phyloP scores from a whole-genome alignment of 1,139 yeast species.

The Suhomyces taliae region DNA sequence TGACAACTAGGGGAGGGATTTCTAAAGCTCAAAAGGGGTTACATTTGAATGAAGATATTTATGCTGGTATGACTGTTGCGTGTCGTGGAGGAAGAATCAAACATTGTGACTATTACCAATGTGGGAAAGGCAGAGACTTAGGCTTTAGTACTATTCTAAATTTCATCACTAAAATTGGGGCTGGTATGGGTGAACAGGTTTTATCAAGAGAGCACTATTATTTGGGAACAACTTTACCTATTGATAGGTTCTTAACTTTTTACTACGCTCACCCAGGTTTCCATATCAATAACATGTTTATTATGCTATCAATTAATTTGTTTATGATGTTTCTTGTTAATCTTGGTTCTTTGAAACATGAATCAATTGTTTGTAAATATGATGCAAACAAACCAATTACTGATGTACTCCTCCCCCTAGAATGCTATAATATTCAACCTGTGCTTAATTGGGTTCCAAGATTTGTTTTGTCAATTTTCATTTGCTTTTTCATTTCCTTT shows the following conservation, averaged over 20 bases:
- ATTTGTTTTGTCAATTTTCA: slow-evolving; percentile 77
- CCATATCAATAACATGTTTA: slow-evolving; percentile 79
- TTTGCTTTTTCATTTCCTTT: slow-evolving; percentile 82
- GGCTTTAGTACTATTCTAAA: slow-evolving; percentile 84
- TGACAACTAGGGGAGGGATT: slow-evolving; percentile 89
- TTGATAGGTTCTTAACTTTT: slow-evolving; percentile 79
- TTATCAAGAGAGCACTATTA: slow-evolving; percentile 82
- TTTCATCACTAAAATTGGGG: slow-evolving; percentile 86
- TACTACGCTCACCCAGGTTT: slow-evolving; percentile 93
- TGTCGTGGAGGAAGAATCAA: slow-evolving; percentile 83
- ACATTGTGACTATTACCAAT: slow-evolving; percentile 85
- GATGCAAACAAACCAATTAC: slow-evolving; percentile 57
- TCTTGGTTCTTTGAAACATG: slow-evolving; percentile 65
- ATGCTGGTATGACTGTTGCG: slow-evolving; percentile 85
- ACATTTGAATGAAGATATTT: slow-evolving; percentile 86
- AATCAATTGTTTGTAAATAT: slow-evolving; percentile 57
- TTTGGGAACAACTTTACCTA: slow-evolving; percentile 74
- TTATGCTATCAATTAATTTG: slow-evolving; percentile 69
- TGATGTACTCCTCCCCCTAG: slow-evolving; percentile 62
- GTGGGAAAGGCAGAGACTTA: slow-evolving; percentile 89
- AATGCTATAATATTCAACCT: slow-evolving; percentile 75
- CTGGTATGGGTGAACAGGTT: slow-evolving; percentile 94
- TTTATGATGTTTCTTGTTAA: slow-evolving; percentile 68
- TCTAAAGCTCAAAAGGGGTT: slow-evolving; percentile 87
- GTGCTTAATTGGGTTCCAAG: slow-evolving; percentile 78